phyloP scores from a whole-genome alignment of 1,139 yeast genomes.

The Groenewaldozyma auringiensis region DNA sequence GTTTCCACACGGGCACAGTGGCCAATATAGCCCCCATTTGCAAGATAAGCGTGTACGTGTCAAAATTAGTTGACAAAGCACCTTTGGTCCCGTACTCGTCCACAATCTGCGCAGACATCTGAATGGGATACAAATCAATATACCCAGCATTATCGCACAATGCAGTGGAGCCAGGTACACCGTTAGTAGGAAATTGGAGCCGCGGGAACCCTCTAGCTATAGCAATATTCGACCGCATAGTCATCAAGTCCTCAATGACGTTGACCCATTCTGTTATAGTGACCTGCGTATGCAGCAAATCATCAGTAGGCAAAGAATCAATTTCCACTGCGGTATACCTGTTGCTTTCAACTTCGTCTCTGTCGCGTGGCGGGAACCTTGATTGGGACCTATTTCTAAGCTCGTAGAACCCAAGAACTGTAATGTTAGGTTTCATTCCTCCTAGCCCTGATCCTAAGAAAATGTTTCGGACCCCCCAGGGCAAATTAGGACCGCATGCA shows the following conservation, averaged over 20 bases:
- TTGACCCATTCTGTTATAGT: conserved; percentile 83
- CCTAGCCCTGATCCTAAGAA: conserved; percentile 90
- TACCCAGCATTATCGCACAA: conserved; percentile 37
- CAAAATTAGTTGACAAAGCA: conserved; percentile 79
- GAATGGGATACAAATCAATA: conserved; percentile 91
- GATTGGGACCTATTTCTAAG: conserved; percentile 25
- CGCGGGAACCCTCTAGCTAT: conserved; percentile 78
- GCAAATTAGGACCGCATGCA: conserved; percentile 75
- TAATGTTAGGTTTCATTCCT: conserved; percentile 94
- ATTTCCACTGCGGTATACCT: conserved; percentile 19
- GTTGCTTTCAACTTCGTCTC: conserved; percentile 4
- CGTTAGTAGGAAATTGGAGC: conserved; percentile 46
- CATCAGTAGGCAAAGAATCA: conserved; percentile 63
- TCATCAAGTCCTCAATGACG: conserved; percentile 79
- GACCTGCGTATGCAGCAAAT: conserved; percentile 59
- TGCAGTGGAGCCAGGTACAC: conserved; percentile 6
- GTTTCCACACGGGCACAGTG: conserved; percentile 90
- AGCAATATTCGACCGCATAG: conserved; percentile 90
- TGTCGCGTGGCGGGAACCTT: conserved; percentile 5
- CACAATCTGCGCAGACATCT: conserved; percentile 78
- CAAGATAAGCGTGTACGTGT: conserved; percentile 84
- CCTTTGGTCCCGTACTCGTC: conserved; percentile 57
- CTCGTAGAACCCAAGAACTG: conserved; percentile 83
- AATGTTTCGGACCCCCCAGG: conserved; percentile 96
- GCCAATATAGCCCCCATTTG: conserved; percentile 88